Conservation (phyloP, 768 basidiomycete species). For the Candolleomyces efflorescens region DNA sequence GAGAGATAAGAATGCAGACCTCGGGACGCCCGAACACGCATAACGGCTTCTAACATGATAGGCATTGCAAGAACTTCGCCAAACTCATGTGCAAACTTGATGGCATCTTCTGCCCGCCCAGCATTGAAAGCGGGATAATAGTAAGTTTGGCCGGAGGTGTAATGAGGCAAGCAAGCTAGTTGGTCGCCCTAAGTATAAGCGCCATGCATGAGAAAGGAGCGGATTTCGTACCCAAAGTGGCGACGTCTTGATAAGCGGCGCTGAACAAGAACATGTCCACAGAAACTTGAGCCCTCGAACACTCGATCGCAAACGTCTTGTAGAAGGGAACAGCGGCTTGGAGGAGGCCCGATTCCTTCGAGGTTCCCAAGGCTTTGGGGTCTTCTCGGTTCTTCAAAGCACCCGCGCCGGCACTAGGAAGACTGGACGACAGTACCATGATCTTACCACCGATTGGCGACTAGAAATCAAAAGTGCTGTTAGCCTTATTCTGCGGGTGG, state of each 20-base stretch:
- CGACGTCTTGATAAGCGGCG: constrained; percentile 90
- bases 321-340: constrained; percentile 95
- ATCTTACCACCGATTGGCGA: constrained; percentile 94
- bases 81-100: constrained; percentile 98
- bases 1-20: constrained; percentile 40
- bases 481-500: neutral
- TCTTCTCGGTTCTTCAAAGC: constrained; percentile 96
- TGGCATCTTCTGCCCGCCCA: constrained; percentile 86
- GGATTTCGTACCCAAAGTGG: constrained; percentile 66
- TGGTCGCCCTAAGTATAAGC: neutral
- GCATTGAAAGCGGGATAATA: constrained; percentile 99
- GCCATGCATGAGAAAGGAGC: neutral
- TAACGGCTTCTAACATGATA: constrained; percentile 95
- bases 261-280: constrained; percentile 99
- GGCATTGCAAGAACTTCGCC: constrained; percentile 90
- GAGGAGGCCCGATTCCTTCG: constrained; percentile 92
- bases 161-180: constrained; percentile 86
- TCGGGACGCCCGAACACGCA: constrained; percentile 96
- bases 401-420: constrained; percentile 88
- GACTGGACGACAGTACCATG: constrained; percentile 74
- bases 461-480: constrained; percentile 30
- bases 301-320: constrained; percentile 98
- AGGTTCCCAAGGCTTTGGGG: constrained; percentile 90
- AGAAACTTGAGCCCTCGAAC: constrained; percentile 93
- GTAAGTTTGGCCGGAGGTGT: constrained; percentile 97